These are phyloP conservation scores for Bipolaris gigantea DNA, from an alignment of 2,329 filamentous ascomycete species.

Conservation along the genomic window DNA sequence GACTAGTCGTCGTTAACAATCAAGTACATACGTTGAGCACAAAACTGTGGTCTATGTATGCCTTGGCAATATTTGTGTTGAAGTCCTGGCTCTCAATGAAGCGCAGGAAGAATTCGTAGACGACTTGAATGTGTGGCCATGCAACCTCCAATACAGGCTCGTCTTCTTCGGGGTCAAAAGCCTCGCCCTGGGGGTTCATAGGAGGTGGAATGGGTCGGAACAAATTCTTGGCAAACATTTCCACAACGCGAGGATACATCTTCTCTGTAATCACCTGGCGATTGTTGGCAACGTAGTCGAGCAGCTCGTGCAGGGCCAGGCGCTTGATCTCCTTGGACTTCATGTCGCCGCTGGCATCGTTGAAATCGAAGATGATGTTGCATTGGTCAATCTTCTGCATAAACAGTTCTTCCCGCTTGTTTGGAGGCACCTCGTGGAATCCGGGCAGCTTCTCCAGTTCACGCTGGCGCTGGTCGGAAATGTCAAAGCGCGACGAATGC, in stretches of 20 bases:
- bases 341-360: slow-evolving; percentile 97
- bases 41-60: slow-evolving; percentile 97
- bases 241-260: slow-evolving; percentile 97
- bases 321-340: slow-evolving; percentile 99
- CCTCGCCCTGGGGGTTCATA: slow-evolving; percentile 96
- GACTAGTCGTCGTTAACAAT: not conserved
- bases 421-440: slow-evolving; percentile 96
- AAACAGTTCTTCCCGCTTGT: slow-evolving; percentile 92
- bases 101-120: slow-evolving; percentile 98
- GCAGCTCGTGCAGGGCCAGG: slow-evolving; percentile 88
- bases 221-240: slow-evolving; percentile 99
- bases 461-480: slow-evolving; percentile 83
- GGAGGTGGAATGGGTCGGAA: slow-evolving; percentile 96
- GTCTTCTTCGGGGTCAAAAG: slow-evolving; percentile 97
- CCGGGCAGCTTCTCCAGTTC: slow-evolving; percentile 96
- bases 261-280: slow-evolving; percentile 97
- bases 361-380: slow-evolving; percentile 99
- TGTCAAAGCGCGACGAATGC: slow-evolving; percentile 96
- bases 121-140: slow-evolving; percentile 98
- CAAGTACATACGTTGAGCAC: slow-evolving; percentile 68
- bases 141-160: slow-evolving; percentile 97
- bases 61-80: slow-evolving; percentile 99
- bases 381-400: slow-evolving; percentile 99
- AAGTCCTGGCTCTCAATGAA: slow-evolving; percentile 99
- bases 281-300: slow-evolving; percentile 99